These are phyloP conservation scores for Diacronema lutheri DNA, from an alignment of 78 protist genomes.

Conservation along the genomic window DNA sequence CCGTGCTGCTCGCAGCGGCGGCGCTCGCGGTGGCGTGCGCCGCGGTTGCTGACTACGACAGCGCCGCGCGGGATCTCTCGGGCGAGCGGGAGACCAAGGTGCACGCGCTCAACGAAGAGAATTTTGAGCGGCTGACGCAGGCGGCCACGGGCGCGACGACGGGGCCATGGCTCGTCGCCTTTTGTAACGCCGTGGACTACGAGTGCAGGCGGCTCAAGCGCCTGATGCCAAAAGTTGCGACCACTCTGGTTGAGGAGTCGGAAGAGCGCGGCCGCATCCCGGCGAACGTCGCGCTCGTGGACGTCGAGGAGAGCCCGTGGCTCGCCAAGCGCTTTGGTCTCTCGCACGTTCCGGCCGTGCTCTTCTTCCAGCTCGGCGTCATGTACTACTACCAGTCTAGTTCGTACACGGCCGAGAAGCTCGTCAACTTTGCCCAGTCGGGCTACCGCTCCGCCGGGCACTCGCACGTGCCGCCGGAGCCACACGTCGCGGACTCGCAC, in stretches of 20 bases:
- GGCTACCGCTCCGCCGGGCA: background rate
- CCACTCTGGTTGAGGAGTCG: background rate
- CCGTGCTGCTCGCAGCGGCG: too few relatives aligned
- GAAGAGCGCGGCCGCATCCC: background rate
- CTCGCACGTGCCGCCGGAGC: constrained; percentile 24
- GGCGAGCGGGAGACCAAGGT: background rate
- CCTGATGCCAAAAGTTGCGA: background rate
- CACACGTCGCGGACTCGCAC: constrained; percentile 12
- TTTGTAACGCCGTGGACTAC: background rate
- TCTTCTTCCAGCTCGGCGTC: constrained; percentile 10
- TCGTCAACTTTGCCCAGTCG: background rate
- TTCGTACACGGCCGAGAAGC: background rate
- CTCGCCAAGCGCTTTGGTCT: constrained; percentile 7
- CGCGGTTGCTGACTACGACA: too few relatives aligned
- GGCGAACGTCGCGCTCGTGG: background rate
- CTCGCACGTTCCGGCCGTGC: background rate
- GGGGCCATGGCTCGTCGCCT: constrained; percentile 25
- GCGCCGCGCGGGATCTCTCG: too few relatives aligned
- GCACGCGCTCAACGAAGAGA: background rate
- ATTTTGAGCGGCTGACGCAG: constrained; percentile 44
- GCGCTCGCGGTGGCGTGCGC: too few relatives aligned
- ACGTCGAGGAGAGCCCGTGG: background rate
- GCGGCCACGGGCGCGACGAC: constrained; percentile 39
- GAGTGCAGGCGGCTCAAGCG: background rate
- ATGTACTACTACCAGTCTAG: constrained; percentile 9